Evolutionary conservation across 2,329 filamentous ascomycete species (phyloP).

Genomic region (Aspergillaceae sp.): DNA sequence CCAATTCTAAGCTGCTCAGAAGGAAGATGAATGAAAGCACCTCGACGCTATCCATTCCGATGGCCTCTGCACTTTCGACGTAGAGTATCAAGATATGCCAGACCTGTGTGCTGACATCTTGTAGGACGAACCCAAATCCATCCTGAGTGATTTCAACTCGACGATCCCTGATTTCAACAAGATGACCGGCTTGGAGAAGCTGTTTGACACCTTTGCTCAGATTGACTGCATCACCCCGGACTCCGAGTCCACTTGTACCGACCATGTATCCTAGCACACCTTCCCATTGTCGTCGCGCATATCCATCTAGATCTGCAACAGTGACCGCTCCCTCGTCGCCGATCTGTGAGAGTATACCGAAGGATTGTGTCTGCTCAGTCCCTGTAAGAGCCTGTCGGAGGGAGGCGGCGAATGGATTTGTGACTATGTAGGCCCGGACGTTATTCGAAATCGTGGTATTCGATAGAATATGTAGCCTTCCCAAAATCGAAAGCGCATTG

Average conservation of each 20-base stretch:
- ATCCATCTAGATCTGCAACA: slow-evolving; percentile 67
- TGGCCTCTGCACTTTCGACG: slow-evolving; percentile 69
- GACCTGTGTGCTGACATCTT: slow-evolving; percentile 92
- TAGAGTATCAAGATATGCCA: slow-evolving; percentile 94
- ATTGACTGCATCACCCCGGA: slow-evolving; percentile 36
- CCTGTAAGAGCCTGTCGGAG: slow-evolving; percentile 81
- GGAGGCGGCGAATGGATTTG: slow-evolving; percentile 72
- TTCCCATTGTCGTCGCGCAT: slow-evolving; percentile 87
- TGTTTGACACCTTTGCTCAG: slow-evolving; percentile 75
- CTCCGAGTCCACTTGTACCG: slow-evolving; percentile 41
- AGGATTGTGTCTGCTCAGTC: slow-evolving; percentile 74
- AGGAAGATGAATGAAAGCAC: slow-evolving; percentile 95
- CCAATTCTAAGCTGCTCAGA: slow-evolving; percentile 84
- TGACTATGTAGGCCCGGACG: slow-evolving; percentile 65
- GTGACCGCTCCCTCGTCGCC: slow-evolving; percentile 57
- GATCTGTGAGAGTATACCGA: slow-evolving; percentile 72
- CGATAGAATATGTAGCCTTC: slow-evolving; percentile 75
- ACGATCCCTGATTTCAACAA: slow-evolving; percentile 57
- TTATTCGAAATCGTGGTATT: slow-evolving; percentile 53
- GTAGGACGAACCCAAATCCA: slow-evolving; percentile 88
- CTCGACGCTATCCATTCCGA: slow-evolving; percentile 79
- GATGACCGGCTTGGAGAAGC: slow-evolving; percentile 67
- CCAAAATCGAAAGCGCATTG: slow-evolving; percentile 70
- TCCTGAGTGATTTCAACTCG: slow-evolving; percentile 74
- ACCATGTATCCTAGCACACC: slow-evolving; percentile 94